phyloP scores from a whole-genome alignment of 495 filamentous ascomycete genomes.

The Penicillium angulare region DNA sequence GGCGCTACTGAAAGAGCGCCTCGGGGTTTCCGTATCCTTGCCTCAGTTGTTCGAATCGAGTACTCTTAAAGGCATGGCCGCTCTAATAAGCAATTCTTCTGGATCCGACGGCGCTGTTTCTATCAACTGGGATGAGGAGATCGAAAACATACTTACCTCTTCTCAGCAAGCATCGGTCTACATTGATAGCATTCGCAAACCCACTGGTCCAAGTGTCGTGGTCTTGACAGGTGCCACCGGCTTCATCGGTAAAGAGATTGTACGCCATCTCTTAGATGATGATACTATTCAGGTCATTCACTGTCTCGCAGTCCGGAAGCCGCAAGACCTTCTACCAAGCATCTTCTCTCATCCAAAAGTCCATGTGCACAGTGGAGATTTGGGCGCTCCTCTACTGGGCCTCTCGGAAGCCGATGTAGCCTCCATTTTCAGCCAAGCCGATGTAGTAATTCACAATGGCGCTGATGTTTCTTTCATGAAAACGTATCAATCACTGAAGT shows the following conservation, averaged over 20 bases:
- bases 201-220: slow-evolving; percentile 9
- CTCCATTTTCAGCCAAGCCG: slow-evolving; percentile 27
- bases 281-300: slow-evolving; percentile 20
- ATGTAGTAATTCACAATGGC: slow-evolving; percentile 53
- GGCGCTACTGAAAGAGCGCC: slow-evolving; percentile 1
- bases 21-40: slow-evolving; percentile 23
- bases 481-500: slow-evolving; percentile 39
- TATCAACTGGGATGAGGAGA: slow-evolving; percentile 26
- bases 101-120: background rate
- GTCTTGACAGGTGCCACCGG: slow-evolving; percentile 37
- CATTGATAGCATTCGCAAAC: background rate
- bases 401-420: slow-evolving; percentile 23
- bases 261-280: slow-evolving; percentile 23
- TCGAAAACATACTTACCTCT: background rate
- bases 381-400: slow-evolving; percentile 31
- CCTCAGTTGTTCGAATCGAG: slow-evolving; percentile 33
- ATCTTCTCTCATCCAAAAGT: slow-evolving; percentile 31
- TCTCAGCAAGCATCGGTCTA: background rate
- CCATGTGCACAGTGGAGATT: slow-evolving; percentile 36
- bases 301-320: slow-evolving; percentile 32
- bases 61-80: slow-evolving; percentile 35
- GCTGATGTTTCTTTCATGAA: slow-evolving; percentile 51
- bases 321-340: background rate
- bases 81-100: slow-evolving; percentile 5
- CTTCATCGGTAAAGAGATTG: slow-evolving; percentile 31